phyloP scores from a whole-genome alignment of 176 grass and related monocot genomes.

The Thalia dealbata region DNA sequence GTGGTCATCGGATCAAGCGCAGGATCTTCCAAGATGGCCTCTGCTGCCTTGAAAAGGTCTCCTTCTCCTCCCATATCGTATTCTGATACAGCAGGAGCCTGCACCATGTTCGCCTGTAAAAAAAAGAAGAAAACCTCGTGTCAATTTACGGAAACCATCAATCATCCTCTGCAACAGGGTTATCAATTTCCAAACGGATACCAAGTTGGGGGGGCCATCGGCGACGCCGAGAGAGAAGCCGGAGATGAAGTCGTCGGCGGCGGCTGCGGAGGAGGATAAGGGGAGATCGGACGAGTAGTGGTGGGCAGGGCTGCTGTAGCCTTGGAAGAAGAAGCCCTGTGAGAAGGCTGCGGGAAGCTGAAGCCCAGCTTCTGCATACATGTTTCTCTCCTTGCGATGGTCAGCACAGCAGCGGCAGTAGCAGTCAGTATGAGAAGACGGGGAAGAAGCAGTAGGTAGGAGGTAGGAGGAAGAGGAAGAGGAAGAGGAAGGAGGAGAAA shows the following conservation, averaged over 20 bases:
- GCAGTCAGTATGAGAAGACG: background rate
- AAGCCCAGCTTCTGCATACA: constrained; percentile 48
- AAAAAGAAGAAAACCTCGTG: background rate
- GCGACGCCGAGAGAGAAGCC: constrained; percentile 8
- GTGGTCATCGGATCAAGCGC: constrained; percentile 46
- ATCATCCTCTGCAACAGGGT: background rate
- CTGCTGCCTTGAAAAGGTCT: constrained; percentile 89
- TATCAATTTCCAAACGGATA: constrained; percentile 10
- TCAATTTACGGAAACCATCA: background rate
- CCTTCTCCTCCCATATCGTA: constrained; percentile 86
- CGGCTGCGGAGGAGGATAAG: too few species aligned
- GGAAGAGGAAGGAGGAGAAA: background rate
- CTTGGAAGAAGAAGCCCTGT: constrained; percentile 11
- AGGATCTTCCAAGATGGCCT: constrained; percentile 60
- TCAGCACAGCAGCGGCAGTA: background rate
- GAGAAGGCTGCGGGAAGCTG: constrained; percentile 23
- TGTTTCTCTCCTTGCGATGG: background rate
- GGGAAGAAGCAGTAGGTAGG: background rate
- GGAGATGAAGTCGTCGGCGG: background rate
- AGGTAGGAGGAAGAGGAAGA: background rate
- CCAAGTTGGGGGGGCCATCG: constrained; percentile 30
- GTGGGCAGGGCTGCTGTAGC: background rate
- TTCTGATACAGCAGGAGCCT: constrained; percentile 56
- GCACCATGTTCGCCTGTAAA: constrained; percentile 42
- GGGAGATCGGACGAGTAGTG: background rate